Conservation (phyloP, 2,329 filamentous ascomycete species). For the Colletotrichum sp. region DNA sequence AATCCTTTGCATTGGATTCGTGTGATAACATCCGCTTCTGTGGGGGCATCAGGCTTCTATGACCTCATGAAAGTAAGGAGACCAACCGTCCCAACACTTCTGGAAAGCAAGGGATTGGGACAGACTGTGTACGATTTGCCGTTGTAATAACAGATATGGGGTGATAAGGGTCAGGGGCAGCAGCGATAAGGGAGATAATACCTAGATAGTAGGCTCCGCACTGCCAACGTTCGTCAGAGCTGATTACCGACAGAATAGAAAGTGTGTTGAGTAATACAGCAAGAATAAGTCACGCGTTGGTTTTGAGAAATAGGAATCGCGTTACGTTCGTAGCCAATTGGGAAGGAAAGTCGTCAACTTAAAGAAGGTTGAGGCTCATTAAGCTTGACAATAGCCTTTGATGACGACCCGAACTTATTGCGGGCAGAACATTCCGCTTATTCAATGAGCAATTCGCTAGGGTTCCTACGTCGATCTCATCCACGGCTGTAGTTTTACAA, state of each 20-base stretch:
- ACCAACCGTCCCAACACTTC: background rate
- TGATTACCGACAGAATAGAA: background rate
- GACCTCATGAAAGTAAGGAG: background rate
- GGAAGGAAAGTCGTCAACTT: background rate
- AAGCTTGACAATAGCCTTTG: background rate
- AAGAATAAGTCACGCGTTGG: background rate
- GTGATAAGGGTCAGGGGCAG: background rate
- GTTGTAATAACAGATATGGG: background rate
- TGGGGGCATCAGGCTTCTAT: background rate
- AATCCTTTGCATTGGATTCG: background rate
- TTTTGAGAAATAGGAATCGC: background rate
- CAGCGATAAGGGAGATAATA: background rate
- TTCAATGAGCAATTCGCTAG: background rate
- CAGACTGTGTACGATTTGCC: background rate
- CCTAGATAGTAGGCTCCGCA: background rate
- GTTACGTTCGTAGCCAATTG: accelerated
- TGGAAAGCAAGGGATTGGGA: background rate
- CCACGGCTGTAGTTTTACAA: accelerated
- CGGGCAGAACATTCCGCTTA: accelerated
- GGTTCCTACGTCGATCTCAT: background rate
- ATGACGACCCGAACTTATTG: background rate
- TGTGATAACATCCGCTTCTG: background rate
- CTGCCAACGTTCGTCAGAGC: accelerated
- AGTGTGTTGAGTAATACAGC: accelerated
- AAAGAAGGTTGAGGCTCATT: background rate